Evolutionary conservation across 441 rosid species (phyloP).

Genomic region (Corymbia citriodora): DNA sequence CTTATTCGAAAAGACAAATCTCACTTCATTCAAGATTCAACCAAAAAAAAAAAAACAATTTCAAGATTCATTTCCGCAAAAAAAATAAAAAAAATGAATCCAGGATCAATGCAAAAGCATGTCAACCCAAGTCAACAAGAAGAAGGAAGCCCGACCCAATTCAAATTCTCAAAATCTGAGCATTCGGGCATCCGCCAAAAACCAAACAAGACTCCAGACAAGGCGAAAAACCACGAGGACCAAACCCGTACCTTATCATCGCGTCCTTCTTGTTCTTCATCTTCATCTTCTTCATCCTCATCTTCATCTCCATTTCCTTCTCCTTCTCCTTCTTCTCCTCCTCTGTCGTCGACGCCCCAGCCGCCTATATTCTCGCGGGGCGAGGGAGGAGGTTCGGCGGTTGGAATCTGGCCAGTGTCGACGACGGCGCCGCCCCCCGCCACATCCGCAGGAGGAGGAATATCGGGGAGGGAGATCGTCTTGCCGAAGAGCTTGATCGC

Average conservation of each 20-base stretch:
- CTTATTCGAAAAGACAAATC: not conserved
- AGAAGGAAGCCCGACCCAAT: not conserved
- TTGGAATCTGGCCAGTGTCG: not conserved
- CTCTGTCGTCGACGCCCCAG: not conserved
- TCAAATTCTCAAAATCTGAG: not conserved
- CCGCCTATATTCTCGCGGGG: not conserved
- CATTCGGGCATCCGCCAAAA: not conserved
- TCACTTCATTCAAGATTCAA: not conserved
- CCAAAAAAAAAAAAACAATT: no score
- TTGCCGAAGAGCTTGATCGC: slow-evolving; percentile 67
- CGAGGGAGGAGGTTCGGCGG: not conserved
- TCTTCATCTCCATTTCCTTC: not conserved
- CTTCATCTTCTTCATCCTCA: not conserved
- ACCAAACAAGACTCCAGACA: not conserved
- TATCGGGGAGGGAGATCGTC: slow-evolving; percentile 57
- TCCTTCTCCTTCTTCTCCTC: not conserved
- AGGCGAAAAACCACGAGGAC: not conserved
- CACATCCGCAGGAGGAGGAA: slow-evolving; percentile 10
- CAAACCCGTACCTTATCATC: not conserved
- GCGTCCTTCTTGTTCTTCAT: slow-evolving; percentile 31
- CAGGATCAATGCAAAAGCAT: not conserved
- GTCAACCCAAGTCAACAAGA: not conserved
- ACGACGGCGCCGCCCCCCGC: not conserved
- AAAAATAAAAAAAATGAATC: not conserved
- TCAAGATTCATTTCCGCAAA: not conserved